Evolutionary conservation across 306 rosid genomes (phyloP).

Genomic region (Malus asiatica): DNA sequence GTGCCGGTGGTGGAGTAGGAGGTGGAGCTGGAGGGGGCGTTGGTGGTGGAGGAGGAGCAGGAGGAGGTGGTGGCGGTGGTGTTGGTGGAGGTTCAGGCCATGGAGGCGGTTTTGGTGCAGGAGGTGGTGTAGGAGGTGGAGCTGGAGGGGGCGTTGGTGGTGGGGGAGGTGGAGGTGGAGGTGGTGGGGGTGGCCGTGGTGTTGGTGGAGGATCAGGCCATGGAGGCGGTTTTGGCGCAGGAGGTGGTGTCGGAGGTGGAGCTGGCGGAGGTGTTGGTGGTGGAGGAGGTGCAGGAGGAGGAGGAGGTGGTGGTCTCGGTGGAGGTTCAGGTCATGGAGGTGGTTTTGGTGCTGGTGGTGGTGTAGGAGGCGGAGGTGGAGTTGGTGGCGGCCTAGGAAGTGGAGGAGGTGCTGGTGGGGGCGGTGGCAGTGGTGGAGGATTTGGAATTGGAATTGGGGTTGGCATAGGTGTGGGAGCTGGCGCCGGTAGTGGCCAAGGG

Average conservation of each 20-base stretch:
- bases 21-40: conserved; percentile 47
- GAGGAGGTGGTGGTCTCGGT: background rate
- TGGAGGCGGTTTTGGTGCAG: conserved; percentile 12
- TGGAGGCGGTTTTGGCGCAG: conserved; percentile 12
- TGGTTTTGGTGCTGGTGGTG: conserved; percentile 23
- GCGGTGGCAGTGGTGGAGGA: conserved; percentile 20
- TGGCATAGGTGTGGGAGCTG: conserved; percentile 43
- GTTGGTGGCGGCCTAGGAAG: conserved; percentile 56
- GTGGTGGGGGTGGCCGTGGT: background rate
- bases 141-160: background rate
- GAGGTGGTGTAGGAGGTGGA: conserved; percentile 25
- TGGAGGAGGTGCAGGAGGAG: conserved; percentile 4
- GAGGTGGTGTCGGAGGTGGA: conserved; percentile 25
- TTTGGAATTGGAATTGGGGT: conserved; percentile 38
- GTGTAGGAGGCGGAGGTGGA: conserved; percentile 38
- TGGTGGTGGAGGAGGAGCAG: conserved; percentile 13
- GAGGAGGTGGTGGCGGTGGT: conserved; percentile 12
- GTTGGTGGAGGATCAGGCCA: conserved; percentile 2
- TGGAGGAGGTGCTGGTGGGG: conserved; percentile 19
- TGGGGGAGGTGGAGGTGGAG: conserved; percentile 1
- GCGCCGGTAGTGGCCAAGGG: conserved; percentile 37
- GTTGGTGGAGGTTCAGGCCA: conserved; percentile 2
- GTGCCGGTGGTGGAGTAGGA: conserved; percentile 34
- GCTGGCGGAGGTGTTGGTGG: background rate
- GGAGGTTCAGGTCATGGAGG: conserved; percentile 8